These are phyloP conservation scores for Penicillium angulare DNA, from an alignment of 495 filamentous ascomycete genomes.

Conservation along the genomic window DNA sequence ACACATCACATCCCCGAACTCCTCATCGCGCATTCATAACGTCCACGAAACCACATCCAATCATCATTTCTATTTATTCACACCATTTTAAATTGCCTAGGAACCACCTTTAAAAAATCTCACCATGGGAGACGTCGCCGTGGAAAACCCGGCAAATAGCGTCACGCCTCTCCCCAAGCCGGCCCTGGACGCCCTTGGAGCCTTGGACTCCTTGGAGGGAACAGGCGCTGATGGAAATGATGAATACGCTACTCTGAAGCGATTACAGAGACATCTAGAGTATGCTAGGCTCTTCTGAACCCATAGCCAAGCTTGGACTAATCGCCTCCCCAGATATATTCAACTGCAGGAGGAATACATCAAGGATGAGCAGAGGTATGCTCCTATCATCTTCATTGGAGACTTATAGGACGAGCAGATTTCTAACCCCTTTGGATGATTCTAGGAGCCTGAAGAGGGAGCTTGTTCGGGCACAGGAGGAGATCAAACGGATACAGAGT, in stretches of 20 bases:
- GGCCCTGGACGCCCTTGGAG: conserved; percentile 78
- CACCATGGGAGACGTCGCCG: conserved; percentile 78
- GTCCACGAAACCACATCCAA: neutral
- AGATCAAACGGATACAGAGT: conserved; percentile 99
- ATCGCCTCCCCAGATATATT: conserved; percentile 67
- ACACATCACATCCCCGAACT: conserved; percentile 4
- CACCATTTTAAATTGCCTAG: neutral
- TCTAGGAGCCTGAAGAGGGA: conserved; percentile 91
- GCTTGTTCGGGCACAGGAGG: conserved; percentile 94
- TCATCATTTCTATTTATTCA: neutral
- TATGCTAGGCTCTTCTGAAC: conserved; percentile 38
- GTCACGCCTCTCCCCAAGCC: conserved; percentile 74
- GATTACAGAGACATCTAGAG: conserved; percentile 93
- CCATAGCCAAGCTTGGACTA: conserved; percentile 17
- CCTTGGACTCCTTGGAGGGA: conserved; percentile 84
- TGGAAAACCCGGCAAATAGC: conserved; percentile 74
- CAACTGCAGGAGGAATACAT: conserved; percentile 99
- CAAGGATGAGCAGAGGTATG: conserved; percentile 96
- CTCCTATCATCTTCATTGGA: neutral
- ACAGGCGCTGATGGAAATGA: conserved; percentile 78
- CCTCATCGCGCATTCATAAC: neutral
- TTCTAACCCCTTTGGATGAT: conserved; percentile 12
- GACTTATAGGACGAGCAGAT: neutral
- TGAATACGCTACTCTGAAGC: conserved; percentile 93
- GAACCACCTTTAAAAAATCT: conserved; percentile 4